Percentiles rank a stretch among this genome's conserved stretches.
These are phyloP conservation scores for Aquanectria penicillioides DNA, from an alignment of 2,329 filamentous ascomycete species.

Conservation along the genomic window DNA sequence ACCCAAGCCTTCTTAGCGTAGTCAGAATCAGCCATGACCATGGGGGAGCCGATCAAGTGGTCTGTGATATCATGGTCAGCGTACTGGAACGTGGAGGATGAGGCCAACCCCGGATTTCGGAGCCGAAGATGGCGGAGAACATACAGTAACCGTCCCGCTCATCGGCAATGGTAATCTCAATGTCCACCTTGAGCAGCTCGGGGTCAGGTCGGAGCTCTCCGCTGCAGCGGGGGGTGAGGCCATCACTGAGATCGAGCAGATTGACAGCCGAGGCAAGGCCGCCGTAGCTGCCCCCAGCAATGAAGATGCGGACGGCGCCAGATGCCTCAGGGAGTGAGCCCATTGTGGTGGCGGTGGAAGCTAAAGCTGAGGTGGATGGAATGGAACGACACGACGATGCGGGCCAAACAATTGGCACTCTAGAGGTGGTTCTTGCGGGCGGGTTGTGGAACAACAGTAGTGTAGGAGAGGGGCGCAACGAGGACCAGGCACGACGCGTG, in stretches of 20 bases:
- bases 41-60: constrained; percentile 79
- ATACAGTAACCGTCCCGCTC: constrained; percentile 86
- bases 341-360: constrained; percentile 40
- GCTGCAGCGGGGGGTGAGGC: constrained; percentile 59
- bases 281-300: constrained; percentile 78
- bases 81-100: background rate
- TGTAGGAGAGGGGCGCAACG: constrained; percentile 4
- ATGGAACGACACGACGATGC: constrained; percentile 17
- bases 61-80: constrained; percentile 55
- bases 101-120: background rate
- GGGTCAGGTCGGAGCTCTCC: constrained; percentile 50
- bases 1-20: constrained; percentile 78
- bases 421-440: constrained; percentile 7
- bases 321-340: constrained; percentile 41
- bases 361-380: constrained; percentile 13
- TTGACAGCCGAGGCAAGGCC: constrained; percentile 75
- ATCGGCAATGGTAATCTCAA: constrained; percentile 80
- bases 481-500: constrained; percentile 18
- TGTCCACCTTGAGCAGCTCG: constrained; percentile 58
- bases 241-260: constrained; percentile 72
- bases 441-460: constrained; percentile 13
- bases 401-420: constrained; percentile 8
- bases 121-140: constrained; percentile 41
- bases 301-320: constrained; percentile 65
- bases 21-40: constrained; percentile 71